Evolutionary conservation across 2,329 filamentous ascomycete genomes (phyloP), one percentile per base, ranked within the genome.

Genomic region (Remersonia thermophila): DNA sequence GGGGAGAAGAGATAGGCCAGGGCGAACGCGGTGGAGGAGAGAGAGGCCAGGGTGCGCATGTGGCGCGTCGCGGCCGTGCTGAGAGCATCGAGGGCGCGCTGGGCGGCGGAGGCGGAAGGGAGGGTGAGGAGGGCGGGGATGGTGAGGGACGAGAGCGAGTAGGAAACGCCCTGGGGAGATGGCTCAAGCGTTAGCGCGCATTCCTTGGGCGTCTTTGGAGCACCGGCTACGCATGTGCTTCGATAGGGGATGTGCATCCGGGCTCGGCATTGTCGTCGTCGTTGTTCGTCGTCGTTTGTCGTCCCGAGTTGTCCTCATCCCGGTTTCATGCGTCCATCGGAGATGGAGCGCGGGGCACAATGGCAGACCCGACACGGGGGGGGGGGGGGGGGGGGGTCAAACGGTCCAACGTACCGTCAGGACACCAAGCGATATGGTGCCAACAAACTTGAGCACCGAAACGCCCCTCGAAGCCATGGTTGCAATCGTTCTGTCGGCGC

Each of bases 401-500:
- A n/a, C n/a, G n/a, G n/a, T n/a, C n/a, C n/a, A n/a, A 66, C 80
- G 52, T 73, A 93, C 86, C 41, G 86, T 94, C 58, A 93, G 63
- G 39, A 95, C 71, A 45, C 89, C 89, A 39, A 95, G 71, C 51
- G 82, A 89, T 47, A 93, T 74, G 35, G 85, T 93, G 53, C 89
- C 89, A 48, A 95, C 81, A 58, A 95, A 94, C 65, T 96, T 95
- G 64, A 83, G 76, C 58, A 81, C 63, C 38, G 83, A 78, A 53
- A 94, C 68, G 53, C 77, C 75, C 51, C 69, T 76, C 50, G 71
- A 74, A 50, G 74, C 68, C 73, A 85, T 82, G 59, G 55, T 66
- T 46, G 42, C 42, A 34, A 43, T 43, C 40, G 40, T 23, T 36
- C 33, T 40, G 33, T 33, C 18, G 25, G 33, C 29, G 20, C 29